phyloP scores from a whole-genome alignment of 129 eudicot genomes.

The Silybum marianum region DNA sequence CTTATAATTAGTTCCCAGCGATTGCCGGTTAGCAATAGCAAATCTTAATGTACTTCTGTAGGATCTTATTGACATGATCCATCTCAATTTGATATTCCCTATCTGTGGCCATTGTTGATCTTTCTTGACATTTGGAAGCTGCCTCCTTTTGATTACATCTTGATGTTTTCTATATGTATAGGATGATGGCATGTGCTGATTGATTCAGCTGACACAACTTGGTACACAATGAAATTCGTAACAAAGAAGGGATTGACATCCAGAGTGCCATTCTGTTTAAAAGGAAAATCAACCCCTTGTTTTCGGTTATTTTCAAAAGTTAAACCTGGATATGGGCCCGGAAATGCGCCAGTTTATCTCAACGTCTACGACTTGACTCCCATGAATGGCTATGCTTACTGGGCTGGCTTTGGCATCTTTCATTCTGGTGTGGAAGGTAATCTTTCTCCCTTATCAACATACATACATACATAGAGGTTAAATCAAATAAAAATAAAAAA shows the following conservation, averaged over 20 bases:
- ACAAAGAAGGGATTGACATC: slow-evolving; percentile 62
- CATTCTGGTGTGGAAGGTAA: slow-evolving; percentile 84
- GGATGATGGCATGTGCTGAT: slow-evolving; percentile 35
- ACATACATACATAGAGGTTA: neutral
- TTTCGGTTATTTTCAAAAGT: slow-evolving; percentile 67
- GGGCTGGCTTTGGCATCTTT: slow-evolving; percentile 80
- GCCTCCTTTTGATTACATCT: slow-evolving; percentile 11
- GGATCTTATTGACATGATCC: too few species aligned
- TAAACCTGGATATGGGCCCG: slow-evolving; percentile 51
- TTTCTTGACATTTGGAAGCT: neutral
- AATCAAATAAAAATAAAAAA: too few species aligned
- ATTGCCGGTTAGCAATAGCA: neutral
- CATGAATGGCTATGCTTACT: slow-evolving; percentile 62
- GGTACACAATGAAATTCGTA: slow-evolving; percentile 52
- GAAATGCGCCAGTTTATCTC: slow-evolving; percentile 66
- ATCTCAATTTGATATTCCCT: neutral
- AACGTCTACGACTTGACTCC: slow-evolving; percentile 77
- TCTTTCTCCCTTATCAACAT: neutral
- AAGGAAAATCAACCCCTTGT: slow-evolving; percentile 54
- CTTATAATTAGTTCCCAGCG: neutral
- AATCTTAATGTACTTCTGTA: neutral
- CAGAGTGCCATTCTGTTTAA: slow-evolving; percentile 43
- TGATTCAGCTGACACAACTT: slow-evolving; percentile 20
- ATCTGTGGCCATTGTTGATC: slow-evolving; percentile 4
- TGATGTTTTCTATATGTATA: slow-evolving; percentile 18